Conservation (phyloP, 192 early-diverging fungal genomes). For the Bifiguratus adelaidae region DNA sequence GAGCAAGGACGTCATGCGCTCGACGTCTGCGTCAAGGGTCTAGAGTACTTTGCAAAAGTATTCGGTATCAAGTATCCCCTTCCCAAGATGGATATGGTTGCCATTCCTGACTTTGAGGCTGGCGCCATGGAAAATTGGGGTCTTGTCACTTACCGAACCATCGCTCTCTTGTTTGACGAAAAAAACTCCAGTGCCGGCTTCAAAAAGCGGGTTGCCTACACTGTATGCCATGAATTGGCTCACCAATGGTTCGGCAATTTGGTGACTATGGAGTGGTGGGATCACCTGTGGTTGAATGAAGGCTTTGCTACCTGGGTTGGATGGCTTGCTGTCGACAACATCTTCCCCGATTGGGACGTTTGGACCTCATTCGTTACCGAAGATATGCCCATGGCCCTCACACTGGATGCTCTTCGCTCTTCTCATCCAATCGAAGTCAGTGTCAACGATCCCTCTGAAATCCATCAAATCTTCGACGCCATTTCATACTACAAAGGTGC, state of each 20-base stretch:
- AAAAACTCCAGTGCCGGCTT: conserved; percentile 56
- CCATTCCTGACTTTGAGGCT: conserved; percentile 63
- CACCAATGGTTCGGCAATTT: conserved; percentile 94
- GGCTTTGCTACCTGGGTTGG: conserved; percentile 97
- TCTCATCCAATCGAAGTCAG: conserved; percentile 91
- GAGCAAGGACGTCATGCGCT: conserved; percentile 79
- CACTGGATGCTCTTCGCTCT: conserved; percentile 72
- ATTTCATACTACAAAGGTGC: conserved; percentile 89
- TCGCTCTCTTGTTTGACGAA: conserved; percentile 78
- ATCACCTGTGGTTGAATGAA: conserved; percentile 92
- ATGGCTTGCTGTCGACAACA: conserved; percentile 72
- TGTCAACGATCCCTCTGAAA: conserved; percentile 74
- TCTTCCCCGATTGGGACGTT: conserved; percentile 92
- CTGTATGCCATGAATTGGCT: conserved; percentile 83
- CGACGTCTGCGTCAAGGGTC: conserved; percentile 56
- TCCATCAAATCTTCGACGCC: conserved; percentile 93
- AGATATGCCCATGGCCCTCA: conserved; percentile 66
- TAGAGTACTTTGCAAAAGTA: conserved; percentile 82
- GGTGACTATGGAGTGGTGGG: conserved; percentile 97
- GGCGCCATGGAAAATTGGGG: conserved; percentile 98
- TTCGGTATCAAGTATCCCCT: conserved; percentile 89
- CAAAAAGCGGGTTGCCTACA: conserved; percentile 81
- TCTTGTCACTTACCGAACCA: conserved; percentile 82
- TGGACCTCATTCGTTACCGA: conserved; percentile 82
- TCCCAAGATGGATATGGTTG: conserved; percentile 82